Percentiles rank a stretch among this genome's conserved stretches.
Evolutionary conservation across 768 basidiomycete genomes (phyloP).

Genomic region (Hypholoma sublateritium): DNA sequence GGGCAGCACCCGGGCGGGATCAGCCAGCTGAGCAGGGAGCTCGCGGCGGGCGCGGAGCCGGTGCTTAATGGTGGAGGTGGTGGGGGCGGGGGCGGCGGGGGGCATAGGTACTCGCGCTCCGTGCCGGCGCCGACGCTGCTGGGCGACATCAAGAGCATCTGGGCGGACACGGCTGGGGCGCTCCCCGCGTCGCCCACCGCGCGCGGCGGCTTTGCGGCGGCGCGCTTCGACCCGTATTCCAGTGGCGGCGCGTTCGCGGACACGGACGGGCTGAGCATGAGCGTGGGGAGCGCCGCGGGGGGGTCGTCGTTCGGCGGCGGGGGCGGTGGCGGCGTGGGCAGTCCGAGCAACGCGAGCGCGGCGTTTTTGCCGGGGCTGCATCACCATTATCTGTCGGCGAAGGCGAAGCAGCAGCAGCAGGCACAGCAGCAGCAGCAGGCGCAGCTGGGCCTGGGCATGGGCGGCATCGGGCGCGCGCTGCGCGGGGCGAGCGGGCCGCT

Average conservation of each 20-base stretch:
- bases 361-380: conserved; percentile 79
- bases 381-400: conserved; percentile 59
- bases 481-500: conserved; percentile 18
- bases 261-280: conserved; percentile 36
- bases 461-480: conserved; percentile 29
- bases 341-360: conserved; percentile 78
- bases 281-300: conserved; percentile 29
- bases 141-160: conserved; percentile 77
- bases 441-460: conserved; percentile 20
- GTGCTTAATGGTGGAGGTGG: too few relatives aligned
- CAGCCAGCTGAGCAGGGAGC: conserved; percentile 19
- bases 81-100: conserved; percentile 10
- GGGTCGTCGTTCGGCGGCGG: conserved; percentile 7
- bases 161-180: conserved; percentile 59
- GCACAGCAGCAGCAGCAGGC: conserved; percentile 29
- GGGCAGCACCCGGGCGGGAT: conserved; percentile 27
- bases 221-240: conserved; percentile 32
- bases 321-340: conserved; percentile 38
- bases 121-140: conserved; percentile 78
- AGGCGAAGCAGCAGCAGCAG: conserved; percentile 31
- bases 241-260: conserved; percentile 11
- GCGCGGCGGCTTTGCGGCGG: conserved; percentile 41
- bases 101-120: conserved; percentile 79
- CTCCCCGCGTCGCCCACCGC: conserved; percentile 44
- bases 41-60: conserved; percentile 9